Base-by-base conservation (phyloP, 1,139 yeast genomes). In the Pneumocystis canis region DNA sequence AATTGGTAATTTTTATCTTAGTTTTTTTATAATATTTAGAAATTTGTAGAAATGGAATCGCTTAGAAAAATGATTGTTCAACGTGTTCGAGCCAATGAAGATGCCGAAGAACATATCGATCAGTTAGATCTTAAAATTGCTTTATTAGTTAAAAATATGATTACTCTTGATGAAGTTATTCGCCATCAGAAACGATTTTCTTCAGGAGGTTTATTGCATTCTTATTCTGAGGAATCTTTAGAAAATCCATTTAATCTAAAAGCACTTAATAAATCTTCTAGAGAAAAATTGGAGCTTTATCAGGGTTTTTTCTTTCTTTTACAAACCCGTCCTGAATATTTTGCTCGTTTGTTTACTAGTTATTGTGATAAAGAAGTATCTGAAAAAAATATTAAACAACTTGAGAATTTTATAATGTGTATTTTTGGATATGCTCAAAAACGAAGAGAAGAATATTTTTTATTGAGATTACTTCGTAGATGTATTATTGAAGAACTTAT, bases 121-220 rank as follows among this genome's bases (percentile, higher is more conserved):
- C 86, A 87, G 67, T 78, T 90, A 68, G 96, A 90, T 70, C 80
- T 87, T 68, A 89, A 88, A 70, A 84, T 89, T 69, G 88, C 89
- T 1, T 73, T 88, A 61, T 76, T 89, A 61, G 87, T 85, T 66
- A 87, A 85, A 71, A 87, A 88, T 73, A 87, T 86, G 69, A 84
- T 88, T 66, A 81, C 92, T 0, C 74, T 89, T 41, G 95, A 88
- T 68, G 95, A 88, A 67, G 78, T 87, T 59, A 75, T 84, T 61
- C 77, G 80, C 65, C 81, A 83, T 66, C 81, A 82, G 68, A 81
- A 62, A 60, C 58, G 64, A 63, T 63, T 67, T 64, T n/a, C 54
- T 53, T 53, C 47, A 58, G n/a, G 32, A 28, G n/a, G 32, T 58
- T 60, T 60, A 28, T 63, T 65, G 40, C 60, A 65, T 60, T 41